These are phyloP conservation scores for Fusarium sp. DNA, from an alignment of 2,329 filamentous ascomycete genomes.

Conservation along the genomic window DNA sequence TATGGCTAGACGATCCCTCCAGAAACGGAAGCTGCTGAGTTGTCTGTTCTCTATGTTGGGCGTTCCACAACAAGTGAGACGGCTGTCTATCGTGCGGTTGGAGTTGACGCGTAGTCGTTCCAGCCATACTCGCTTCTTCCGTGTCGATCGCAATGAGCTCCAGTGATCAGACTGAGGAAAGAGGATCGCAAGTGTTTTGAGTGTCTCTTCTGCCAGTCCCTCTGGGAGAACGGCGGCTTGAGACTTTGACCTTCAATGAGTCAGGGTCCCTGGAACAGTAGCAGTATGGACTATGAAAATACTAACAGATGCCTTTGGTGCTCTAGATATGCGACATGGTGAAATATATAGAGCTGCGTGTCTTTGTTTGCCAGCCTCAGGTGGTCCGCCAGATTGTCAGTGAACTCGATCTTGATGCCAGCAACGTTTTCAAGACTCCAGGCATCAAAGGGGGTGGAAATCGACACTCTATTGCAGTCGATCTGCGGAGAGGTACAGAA, in stretches of 20 bases:
- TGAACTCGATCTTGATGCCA: neutral
- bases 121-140: neutral
- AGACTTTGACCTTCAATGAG: neutral
- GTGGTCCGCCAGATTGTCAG: neutral
- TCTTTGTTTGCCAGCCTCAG: neutral
- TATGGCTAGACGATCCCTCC: neutral
- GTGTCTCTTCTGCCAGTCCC: neutral
- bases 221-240: neutral
- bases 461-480: neutral
- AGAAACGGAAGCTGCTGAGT: neutral
- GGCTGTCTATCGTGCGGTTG: neutral
- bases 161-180: neutral
- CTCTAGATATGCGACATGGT: neutral
- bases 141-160: neutral
- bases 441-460: neutral
- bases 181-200: neutral
- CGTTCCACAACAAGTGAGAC: neutral
- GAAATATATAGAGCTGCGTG: neutral
- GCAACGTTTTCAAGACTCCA: neutral
- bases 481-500: neutral
- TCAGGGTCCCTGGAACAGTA: neutral
- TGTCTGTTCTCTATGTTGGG: neutral
- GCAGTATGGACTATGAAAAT: too few relatives aligned
- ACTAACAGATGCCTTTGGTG: neutral
- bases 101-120: neutral